A percentile compares a stretch with the other conserved stretches of the same genome.
phyloP scores from a whole-genome alignment of 2,329 filamentous ascomycete genomes.

The Anthostomella pinea region DNA sequence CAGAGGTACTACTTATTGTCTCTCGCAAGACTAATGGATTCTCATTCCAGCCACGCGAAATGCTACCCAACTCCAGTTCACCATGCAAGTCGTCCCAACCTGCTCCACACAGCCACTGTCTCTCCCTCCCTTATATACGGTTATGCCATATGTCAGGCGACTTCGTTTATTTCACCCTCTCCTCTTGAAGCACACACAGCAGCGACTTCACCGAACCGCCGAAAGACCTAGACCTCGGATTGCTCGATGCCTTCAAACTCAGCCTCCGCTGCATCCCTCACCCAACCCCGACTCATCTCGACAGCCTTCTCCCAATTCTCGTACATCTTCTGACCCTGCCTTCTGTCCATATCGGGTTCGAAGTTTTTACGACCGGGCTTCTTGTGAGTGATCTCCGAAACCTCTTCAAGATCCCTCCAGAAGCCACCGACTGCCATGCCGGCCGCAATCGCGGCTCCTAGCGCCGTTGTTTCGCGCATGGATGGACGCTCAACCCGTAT shows the following conservation, averaged over 20 bases:
- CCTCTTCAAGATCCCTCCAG: slow-evolving; percentile 72
- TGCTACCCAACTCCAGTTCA: too few relatives aligned
- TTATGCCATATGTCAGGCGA: too few relatives aligned
- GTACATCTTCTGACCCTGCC: slow-evolving; percentile 43
- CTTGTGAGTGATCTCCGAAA: slow-evolving; percentile 65
- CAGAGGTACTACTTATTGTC: slow-evolving; percentile 1
- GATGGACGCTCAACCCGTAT: slow-evolving; percentile 80
- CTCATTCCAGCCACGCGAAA: background rate
- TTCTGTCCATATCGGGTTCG: slow-evolving; percentile 56
- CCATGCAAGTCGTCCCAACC: too few relatives aligned
- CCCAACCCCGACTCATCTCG: slow-evolving; percentile 57
- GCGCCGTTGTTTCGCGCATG: slow-evolving; percentile 87
- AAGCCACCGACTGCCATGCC: slow-evolving; percentile 73
- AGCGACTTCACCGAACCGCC: too few relatives aligned
- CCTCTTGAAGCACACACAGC: too few relatives aligned
- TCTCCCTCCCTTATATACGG: too few relatives aligned
- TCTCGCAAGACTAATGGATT: background rate
- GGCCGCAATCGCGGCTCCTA: slow-evolving; percentile 85
- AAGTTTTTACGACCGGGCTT: slow-evolving; percentile 68
- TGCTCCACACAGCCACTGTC: too few relatives aligned
- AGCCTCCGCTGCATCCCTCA: slow-evolving; percentile 34
- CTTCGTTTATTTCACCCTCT: too few relatives aligned
- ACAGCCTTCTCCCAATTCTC: slow-evolving; percentile 56
- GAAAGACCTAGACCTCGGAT: slow-evolving; percentile 1
- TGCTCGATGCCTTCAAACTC: slow-evolving; percentile 6